Conservation (phyloP, 2,329 filamentous ascomycete species). For the Ophiostoma populinum region DNA sequence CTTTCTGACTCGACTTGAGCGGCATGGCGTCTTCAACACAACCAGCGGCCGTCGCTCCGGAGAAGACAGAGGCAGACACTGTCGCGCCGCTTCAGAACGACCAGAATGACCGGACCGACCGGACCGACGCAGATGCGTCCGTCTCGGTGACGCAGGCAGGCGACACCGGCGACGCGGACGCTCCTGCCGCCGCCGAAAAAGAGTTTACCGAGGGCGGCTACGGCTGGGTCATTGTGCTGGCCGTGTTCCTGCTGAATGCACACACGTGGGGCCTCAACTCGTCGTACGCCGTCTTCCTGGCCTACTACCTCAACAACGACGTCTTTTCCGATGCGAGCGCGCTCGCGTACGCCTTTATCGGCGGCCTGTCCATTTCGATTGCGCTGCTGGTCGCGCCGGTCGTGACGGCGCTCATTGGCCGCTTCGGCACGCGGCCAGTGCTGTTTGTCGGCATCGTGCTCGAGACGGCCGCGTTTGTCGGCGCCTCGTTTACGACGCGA, state of each 20-base stretch:
- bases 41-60: too few species aligned
- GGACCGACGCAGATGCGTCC: too few species aligned
- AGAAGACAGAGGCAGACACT: too few species aligned
- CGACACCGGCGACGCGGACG: conserved; percentile 1
- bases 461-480: conserved; percentile 47
- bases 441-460: conserved; percentile 48
- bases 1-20: too few species aligned
- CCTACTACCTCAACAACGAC: conserved; percentile 37
- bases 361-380: conserved; percentile 47
- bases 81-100: too few species aligned
- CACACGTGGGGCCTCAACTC: conserved; percentile 65
- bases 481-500: conserved; percentile 47
- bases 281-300: conserved; percentile 41
- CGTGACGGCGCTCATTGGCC: conserved; percentile 41
- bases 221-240: conserved; percentile 41
- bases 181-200: conserved; percentile 7
- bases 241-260: conserved; percentile 40
- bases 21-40: too few species aligned
- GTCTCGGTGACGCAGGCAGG: too few species aligned
- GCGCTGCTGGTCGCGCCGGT: conserved; percentile 53
- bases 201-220: conserved; percentile 38
- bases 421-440: conserved; percentile 44
- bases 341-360: conserved; percentile 63
- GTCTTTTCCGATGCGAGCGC: conserved; percentile 45
- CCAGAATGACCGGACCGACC: too few species aligned